These are phyloP conservation scores for Apophysomyces trapeziformis DNA, from an alignment of 371 early-diverging fungal species.

Conservation along the genomic window DNA sequence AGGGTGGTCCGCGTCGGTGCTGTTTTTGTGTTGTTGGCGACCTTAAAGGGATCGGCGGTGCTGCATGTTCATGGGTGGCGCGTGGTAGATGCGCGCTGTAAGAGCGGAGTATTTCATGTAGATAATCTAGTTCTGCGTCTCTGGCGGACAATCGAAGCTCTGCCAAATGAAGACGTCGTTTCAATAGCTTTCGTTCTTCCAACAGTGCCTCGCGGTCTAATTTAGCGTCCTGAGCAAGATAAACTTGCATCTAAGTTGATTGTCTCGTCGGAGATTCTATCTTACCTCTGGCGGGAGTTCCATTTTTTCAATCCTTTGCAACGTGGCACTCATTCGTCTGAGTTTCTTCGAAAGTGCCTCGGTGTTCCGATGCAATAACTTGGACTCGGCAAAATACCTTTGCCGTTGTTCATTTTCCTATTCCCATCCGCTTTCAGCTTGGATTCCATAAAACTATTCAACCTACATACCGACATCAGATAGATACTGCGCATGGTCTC, in stretches of 20 bases:
- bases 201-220: slow-evolving; percentile 32
- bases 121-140: slow-evolving; percentile 49
- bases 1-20: slow-evolving; percentile 38
- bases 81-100: slow-evolving; percentile 11
- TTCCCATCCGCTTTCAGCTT: neutral
- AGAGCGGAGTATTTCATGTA: slow-evolving; percentile 34
- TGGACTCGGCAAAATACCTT: slow-evolving; percentile 32
- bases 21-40: slow-evolving; percentile 24
- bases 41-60: slow-evolving; percentile 12
- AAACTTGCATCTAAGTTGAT: neutral
- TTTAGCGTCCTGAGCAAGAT: slow-evolving; percentile 23
- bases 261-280: neutral
- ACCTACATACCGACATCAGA: slow-evolving; percentile 31
- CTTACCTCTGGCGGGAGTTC: slow-evolving; percentile 28
- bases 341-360: slow-evolving; percentile 30
- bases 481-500: slow-evolving; percentile 41
- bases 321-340: slow-evolving; percentile 26
- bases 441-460: neutral
- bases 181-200: slow-evolving; percentile 32
- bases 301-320: slow-evolving; percentile 40
- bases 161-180: slow-evolving; percentile 43
- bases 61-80: slow-evolving; percentile 21
- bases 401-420: slow-evolving; percentile 40
- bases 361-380: slow-evolving; percentile 34
- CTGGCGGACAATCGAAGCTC: slow-evolving; percentile 46